These are phyloP conservation scores for Cutaneotrichosporon cutaneum DNA, from an alignment of 1,284 basidiomycete species.

Conservation along the genomic window DNA sequence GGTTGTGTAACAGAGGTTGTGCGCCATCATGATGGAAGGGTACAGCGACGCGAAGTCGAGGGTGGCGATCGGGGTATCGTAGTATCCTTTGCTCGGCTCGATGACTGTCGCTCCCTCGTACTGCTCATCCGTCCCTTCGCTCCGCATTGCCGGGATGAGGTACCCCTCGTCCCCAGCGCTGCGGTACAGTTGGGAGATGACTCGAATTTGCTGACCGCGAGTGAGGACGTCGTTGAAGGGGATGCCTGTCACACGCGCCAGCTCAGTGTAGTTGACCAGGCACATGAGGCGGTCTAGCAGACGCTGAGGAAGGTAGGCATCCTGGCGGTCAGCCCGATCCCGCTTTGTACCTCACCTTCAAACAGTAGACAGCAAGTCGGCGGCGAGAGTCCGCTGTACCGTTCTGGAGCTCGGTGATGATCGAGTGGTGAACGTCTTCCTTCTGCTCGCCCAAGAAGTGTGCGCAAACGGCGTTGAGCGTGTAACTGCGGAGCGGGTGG, in stretches of 20 bases:
- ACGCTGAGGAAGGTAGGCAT: slow-evolving; percentile 92
- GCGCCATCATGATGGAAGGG: slow-evolving; percentile 99
- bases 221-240: slow-evolving; percentile 91
- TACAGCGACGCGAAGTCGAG: slow-evolving; percentile 96
- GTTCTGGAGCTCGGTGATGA: slow-evolving; percentile 94
- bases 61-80: slow-evolving; percentile 90
- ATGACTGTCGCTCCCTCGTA: slow-evolving; percentile 98
- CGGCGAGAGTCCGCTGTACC: slow-evolving; percentile 86
- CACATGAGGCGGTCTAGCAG: slow-evolving; percentile 96
- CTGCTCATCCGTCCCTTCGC: slow-evolving; percentile 86
- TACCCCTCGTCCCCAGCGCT: slow-evolving; percentile 85
- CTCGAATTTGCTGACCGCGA: slow-evolving; percentile 93
- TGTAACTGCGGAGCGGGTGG: slow-evolving; percentile 90
- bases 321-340: slow-evolving; percentile 56
- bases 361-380: slow-evolving; percentile 88
- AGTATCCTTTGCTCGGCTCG: slow-evolving; percentile 89
- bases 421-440: slow-evolving; percentile 94
- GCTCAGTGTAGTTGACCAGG: slow-evolving; percentile 92
- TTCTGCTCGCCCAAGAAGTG: slow-evolving; percentile 96
- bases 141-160: slow-evolving; percentile 74
- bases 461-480: slow-evolving; percentile 91
- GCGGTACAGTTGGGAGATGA: slow-evolving; percentile 86
- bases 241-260: slow-evolving; percentile 95
- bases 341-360: slow-evolving; percentile 66
- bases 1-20: slow-evolving; percentile 95